Base-by-base conservation (phyloP, 2,329 filamentous ascomycete species). In the Grosmannia penicillata region DNA sequence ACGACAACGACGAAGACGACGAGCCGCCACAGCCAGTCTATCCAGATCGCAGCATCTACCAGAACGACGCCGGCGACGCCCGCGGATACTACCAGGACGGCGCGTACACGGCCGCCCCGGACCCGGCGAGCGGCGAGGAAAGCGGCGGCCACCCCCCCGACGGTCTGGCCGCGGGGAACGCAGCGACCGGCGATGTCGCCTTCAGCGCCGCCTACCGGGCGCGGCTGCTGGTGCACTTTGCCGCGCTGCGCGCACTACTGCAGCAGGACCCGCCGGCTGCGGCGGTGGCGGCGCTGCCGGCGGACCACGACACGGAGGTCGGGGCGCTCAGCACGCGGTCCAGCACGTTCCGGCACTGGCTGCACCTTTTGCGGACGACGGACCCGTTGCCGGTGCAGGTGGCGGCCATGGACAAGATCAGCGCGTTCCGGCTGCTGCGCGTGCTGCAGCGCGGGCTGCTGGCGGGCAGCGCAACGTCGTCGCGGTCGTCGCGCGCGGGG, bases 1-100 rank as follows among this genome's bases (percentile, higher is more conserved):
- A 36, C 44, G 52, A 7, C 9, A 28, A 27, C 1, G 48, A 58
- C 35, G 49, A 54, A n/a, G 17, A 24, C 2, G 21, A 21, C 6
- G 40, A 37, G 43, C 51, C 25, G 18, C 24, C 11, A 8, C 33
- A 52, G 21, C 45, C 44, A 4, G 21, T 22, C 19, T 29, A 36
- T 9, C 38, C 54, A 4, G 62, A 68, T 22, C 42, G 54, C 57
- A 54, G 51, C 24, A 62, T 70, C 30, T 75, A 75, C 49, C 51
- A 62, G 8, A 53, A 62, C 40, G 64, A 64, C 6, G 45, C 57
- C 17, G 66, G 68, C 38, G 72, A 79, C 49, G 60, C 65, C 18
- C 59, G 70, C 39, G 81, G 79, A 10, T 78, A 74, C 51, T 91
- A 83, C 53, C 63, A 75, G 14, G 82, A 93, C 48, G 86, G 85